phyloP scores from a whole-genome alignment of 2,329 filamentous ascomycete species.

The Beauveria scarabaeidicola region DNA sequence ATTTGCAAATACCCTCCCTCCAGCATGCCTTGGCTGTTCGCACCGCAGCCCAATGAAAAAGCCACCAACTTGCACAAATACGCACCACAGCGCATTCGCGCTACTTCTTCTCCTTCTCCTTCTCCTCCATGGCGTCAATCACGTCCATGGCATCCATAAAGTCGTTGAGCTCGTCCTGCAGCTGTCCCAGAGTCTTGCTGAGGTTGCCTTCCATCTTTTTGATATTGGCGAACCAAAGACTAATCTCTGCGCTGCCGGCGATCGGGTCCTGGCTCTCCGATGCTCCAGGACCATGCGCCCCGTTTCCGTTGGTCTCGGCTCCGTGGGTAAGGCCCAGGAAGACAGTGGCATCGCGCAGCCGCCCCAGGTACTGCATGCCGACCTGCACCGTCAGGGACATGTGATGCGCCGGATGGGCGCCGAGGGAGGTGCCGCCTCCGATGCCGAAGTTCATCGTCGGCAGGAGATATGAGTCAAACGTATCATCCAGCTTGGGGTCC shows the following conservation, averaged over 20 bases:
- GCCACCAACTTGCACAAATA: neutral
- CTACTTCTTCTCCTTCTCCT: neutral
- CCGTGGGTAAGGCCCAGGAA: slow-evolving; percentile 18
- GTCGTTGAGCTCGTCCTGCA: slow-evolving; percentile 15
- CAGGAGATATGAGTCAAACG: slow-evolving; percentile 30
- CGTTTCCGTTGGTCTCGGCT: slow-evolving; percentile 11
- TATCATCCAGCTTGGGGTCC: slow-evolving; percentile 16
- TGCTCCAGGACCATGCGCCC: neutral
- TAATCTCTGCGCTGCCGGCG: slow-evolving; percentile 22
- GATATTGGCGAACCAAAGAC: slow-evolving; percentile 16
- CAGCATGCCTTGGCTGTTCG: neutral
- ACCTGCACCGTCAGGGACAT: slow-evolving; percentile 34
- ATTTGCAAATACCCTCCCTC: neutral
- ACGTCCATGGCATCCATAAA: slow-evolving; percentile 14
- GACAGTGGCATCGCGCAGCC: slow-evolving; percentile 25
- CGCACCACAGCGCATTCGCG: neutral
- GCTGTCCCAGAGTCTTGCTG: slow-evolving; percentile 13
- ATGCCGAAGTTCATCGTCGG: slow-evolving; percentile 33
- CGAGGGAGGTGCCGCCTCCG: slow-evolving; percentile 23
- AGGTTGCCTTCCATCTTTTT: slow-evolving; percentile 16
- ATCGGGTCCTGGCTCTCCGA: too few species aligned
- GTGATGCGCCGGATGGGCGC: slow-evolving; percentile 31
- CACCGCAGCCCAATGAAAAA: neutral
- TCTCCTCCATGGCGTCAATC: slow-evolving; percentile 3
- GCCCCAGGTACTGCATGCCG: slow-evolving; percentile 31